Conservation (phyloP, 2,329 filamentous ascomycete species). For the Cephalotrichum gorgonifer region DNA sequence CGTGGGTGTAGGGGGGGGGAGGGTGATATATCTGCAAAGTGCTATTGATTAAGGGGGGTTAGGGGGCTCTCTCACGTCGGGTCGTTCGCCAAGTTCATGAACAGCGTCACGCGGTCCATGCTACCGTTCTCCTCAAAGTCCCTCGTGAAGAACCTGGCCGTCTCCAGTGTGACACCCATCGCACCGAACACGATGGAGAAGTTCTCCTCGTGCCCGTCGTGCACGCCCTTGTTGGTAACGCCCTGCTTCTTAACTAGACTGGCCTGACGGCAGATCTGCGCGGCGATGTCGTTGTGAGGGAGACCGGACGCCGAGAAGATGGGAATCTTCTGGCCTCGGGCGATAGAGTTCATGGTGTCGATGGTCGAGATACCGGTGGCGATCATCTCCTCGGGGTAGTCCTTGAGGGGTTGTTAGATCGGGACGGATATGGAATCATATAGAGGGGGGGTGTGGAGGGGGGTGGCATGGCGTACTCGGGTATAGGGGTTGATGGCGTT, state of each 20-base stretch:
- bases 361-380: slow-evolving; percentile 98
- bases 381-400: slow-evolving; percentile 99
- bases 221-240: slow-evolving; percentile 80
- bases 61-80: slow-evolving; percentile 78
- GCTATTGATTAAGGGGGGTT: too few species aligned
- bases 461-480: slow-evolving; percentile 48
- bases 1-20: neutral
- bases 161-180: slow-evolving; percentile 99
- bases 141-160: slow-evolving; percentile 92
- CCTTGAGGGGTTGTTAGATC: slow-evolving; percentile 42
- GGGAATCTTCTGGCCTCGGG: slow-evolving; percentile 97
- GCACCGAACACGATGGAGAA: slow-evolving; percentile 99
- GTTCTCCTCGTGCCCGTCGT: slow-evolving; percentile 97
- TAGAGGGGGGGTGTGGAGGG: neutral
- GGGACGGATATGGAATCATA: too few species aligned
- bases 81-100: slow-evolving; percentile 98
- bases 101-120: slow-evolving; percentile 92
- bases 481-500: slow-evolving; percentile 98
- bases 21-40: too few species aligned
- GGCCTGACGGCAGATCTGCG: slow-evolving; percentile 96
- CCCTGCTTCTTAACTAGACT: slow-evolving; percentile 74
- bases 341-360: slow-evolving; percentile 96
- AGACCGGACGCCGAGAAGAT: slow-evolving; percentile 98
- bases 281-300: slow-evolving; percentile 98
- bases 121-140: slow-evolving; percentile 99